Evolutionary conservation across 2,329 filamentous ascomycete species (phyloP).

Genomic region (Talaromyces sp.): DNA sequence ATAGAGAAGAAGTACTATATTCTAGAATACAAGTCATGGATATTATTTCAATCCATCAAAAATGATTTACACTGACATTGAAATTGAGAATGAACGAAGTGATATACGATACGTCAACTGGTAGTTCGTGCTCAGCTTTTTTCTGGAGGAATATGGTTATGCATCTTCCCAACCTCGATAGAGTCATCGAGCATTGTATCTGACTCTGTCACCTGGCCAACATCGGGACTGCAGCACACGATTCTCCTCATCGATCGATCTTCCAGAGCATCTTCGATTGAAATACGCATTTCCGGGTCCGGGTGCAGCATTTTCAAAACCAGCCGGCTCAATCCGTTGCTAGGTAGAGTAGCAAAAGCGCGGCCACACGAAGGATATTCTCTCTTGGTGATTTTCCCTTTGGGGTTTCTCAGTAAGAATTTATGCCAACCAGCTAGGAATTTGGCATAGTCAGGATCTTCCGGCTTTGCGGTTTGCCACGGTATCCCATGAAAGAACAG

Average conservation of each 20-base stretch:
- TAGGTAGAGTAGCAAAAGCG: slow-evolving; percentile 57
- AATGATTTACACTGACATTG: neutral
- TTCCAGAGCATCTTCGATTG: slow-evolving; percentile 63
- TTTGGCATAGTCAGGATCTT: slow-evolving; percentile 57
- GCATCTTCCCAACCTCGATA: slow-evolving; percentile 23
- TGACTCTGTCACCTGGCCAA: slow-evolving; percentile 54
- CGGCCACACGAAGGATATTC: slow-evolving; percentile 63
- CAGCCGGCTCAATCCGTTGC: slow-evolving; percentile 56
- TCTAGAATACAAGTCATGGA: neutral
- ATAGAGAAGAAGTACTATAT: neutral
- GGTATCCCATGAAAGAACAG: slow-evolving; percentile 68
- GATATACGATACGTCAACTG: too few species aligned
- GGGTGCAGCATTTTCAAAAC: slow-evolving; percentile 81
- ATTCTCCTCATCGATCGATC: slow-evolving; percentile 70
- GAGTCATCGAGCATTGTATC: slow-evolving; percentile 21
- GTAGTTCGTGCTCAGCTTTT: slow-evolving; percentile 15
- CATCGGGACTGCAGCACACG: slow-evolving; percentile 72
- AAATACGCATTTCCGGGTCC: slow-evolving; percentile 65
- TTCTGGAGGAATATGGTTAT: slow-evolving; percentile 29
- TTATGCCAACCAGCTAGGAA: slow-evolving; percentile 65
- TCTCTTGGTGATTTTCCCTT: slow-evolving; percentile 50
- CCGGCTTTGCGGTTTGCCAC: slow-evolving; percentile 65
- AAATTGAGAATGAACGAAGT: too few species aligned
- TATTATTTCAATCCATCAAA: neutral
- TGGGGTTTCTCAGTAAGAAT: slow-evolving; percentile 57